These are phyloP conservation scores for Didymella segeticola DNA, from an alignment of 2,329 filamentous ascomycete genomes.

Conservation along the genomic window DNA sequence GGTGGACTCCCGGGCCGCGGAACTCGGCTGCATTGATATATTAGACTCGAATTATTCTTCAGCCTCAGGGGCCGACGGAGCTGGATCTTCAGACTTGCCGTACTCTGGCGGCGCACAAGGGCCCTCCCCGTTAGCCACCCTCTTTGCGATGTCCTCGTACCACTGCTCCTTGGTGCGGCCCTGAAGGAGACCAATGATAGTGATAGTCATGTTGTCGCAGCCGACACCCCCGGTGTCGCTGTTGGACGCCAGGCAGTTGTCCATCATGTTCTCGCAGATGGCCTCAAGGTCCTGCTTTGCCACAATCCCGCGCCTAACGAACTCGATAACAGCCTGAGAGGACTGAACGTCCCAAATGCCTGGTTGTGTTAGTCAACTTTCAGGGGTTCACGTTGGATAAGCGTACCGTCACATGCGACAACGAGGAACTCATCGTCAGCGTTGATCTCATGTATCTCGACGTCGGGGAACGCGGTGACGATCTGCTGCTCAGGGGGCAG, in stretches of 20 bases:
- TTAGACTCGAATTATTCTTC: slow-evolving; percentile 46
- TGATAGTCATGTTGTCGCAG: slow-evolving; percentile 99
- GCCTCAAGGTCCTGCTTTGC: slow-evolving; percentile 93
- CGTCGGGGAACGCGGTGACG: slow-evolving; percentile 94
- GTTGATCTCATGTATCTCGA: slow-evolving; percentile 86
- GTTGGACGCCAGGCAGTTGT: slow-evolving; percentile 97
- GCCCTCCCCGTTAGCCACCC: slow-evolving; percentile 95
- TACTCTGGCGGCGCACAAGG: slow-evolving; percentile 99
- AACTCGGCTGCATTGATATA: slow-evolving; percentile 55
- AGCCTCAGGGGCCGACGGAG: slow-evolving; percentile 43
- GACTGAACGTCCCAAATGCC: slow-evolving; percentile 99
- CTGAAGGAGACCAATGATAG: slow-evolving; percentile 84
- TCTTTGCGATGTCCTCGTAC: slow-evolving; percentile 94
- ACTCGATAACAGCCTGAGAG: slow-evolving; percentile 95
- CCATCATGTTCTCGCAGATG: slow-evolving; percentile 99
- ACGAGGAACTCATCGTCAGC: slow-evolving; percentile 88
- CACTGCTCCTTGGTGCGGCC: slow-evolving; percentile 96
- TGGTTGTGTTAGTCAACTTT: slow-evolving; percentile 50
- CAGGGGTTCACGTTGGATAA: too few species aligned
- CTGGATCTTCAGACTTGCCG: slow-evolving; percentile 73
- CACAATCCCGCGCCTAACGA: slow-evolving; percentile 93
- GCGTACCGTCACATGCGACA: slow-evolving; percentile 53
- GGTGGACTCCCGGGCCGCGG: slow-evolving; percentile 58
- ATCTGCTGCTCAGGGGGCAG: slow-evolving; percentile 98
- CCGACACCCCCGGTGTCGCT: slow-evolving; percentile 97